Evolutionary conservation across 2,329 filamentous ascomycete genomes (phyloP), one percentile per base, ranked within the genome.

Genomic region (Keithomyces neogunnii): DNA sequence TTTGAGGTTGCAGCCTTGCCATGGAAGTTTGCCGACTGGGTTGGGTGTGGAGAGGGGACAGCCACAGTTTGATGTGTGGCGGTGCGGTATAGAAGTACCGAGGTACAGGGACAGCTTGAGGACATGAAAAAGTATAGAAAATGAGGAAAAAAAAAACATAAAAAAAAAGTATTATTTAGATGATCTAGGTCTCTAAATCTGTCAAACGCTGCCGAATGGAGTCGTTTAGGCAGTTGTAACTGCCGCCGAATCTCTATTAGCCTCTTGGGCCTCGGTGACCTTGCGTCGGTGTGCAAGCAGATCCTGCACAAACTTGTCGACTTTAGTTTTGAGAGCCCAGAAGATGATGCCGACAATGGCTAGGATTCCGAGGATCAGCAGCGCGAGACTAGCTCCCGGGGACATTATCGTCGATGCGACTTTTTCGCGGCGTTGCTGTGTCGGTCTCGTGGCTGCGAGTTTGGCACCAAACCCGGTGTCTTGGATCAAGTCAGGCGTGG

Each of bases 301-400:
- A 11, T 58, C 59, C 10, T 58, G 49, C 30, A 64, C 61, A 52
- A 69, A 70, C 29, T 49, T 53, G 42, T 60, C 56, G 46, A 72
- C 53, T 39, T 59, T 53, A 39, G 51, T 55, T 32, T 63, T 64
- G 53, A 62, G 56, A 42, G 62, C 62, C 58, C 60, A 70, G 45
- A 52, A 55, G 31, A 71, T 32, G 19, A 61, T 30, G 19, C 53
- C 61, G 42, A 68, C 51, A 32, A 68, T 49, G 5, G 56, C 42
- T 47, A 68, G 56, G 31, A 72, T 53, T 9, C 59, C 53, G 9
- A 70, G 50, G 30, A 70, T 42, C 4, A 69, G 49, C 45, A 69
- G 53, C 29, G 65, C 68, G 6, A 71, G 63, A 5, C 52, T 54
- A 29, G 55, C 56, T 30, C 36, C 52, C 2, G 56, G 49, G 38